Conservation (phyloP, 2,329 filamentous ascomycete genomes). For the Cladophialophora yegresii region DNA sequence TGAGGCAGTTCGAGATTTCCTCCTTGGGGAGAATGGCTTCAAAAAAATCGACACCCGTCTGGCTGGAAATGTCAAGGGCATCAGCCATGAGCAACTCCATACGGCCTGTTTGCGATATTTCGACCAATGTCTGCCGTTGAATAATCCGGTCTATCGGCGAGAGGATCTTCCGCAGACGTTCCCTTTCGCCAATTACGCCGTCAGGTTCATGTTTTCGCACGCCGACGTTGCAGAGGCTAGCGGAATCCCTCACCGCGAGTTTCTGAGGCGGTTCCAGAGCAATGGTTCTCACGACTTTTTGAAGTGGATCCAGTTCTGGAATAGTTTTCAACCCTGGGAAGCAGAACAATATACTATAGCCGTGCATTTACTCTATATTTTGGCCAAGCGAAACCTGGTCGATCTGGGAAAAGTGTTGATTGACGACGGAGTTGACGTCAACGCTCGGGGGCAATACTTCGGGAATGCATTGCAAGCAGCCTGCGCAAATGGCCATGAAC, state of each 20-base stretch:
- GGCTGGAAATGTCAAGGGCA: neutral
- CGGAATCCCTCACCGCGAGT: neutral
- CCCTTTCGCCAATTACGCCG: neutral
- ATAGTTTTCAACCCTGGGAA: neutral
- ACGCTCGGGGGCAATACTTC: neutral
- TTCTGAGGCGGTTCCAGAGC: neutral
- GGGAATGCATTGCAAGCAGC: slow-evolving; percentile 14
- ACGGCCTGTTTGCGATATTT: neutral
- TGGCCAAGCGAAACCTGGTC: neutral
- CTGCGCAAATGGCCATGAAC: slow-evolving; percentile 12
- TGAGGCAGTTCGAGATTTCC: neutral
- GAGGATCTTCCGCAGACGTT: neutral
- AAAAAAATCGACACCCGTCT: neutral
- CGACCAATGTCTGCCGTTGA: neutral
- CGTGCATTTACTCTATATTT: neutral
- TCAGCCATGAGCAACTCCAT: neutral
- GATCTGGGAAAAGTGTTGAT: neutral
- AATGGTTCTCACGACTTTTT: neutral
- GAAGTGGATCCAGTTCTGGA: neutral
- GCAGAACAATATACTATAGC: neutral
- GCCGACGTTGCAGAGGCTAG: neutral
- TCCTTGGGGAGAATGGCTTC: neutral
- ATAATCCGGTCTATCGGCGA: neutral
- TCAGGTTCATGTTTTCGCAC: neutral
- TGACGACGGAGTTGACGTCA: neutral